These are phyloP conservation scores for Pleurotus giganteus DNA, from an alignment of 768 basidiomycete genomes.

Conservation along the genomic window DNA sequence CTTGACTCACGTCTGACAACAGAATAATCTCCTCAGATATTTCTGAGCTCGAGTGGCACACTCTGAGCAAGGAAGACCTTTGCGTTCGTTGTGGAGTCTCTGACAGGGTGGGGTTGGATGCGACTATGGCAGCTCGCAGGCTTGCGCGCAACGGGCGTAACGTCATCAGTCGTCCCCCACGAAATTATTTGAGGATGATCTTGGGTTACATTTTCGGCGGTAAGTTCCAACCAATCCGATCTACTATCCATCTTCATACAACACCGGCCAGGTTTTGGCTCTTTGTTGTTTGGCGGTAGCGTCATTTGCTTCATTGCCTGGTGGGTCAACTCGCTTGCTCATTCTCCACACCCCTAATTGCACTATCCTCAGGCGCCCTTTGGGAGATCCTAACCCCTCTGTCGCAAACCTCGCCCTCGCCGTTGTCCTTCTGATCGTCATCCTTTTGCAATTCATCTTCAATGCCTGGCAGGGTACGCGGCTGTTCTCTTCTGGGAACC, in stretches of 20 bases:
- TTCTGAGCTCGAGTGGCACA: constrained; percentile 47
- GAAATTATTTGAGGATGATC: constrained; percentile 40
- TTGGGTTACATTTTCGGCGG: constrained; percentile 51
- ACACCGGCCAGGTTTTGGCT: constrained; percentile 38
- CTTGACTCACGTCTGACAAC: not conserved
- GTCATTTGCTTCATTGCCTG: constrained; percentile 56
- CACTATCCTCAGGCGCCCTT: constrained; percentile 45
- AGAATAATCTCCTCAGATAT: constrained; percentile 27
- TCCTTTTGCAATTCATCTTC: constrained; percentile 36
- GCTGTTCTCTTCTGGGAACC: not conserved
- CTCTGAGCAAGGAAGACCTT: constrained; percentile 35
- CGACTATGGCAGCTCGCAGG: constrained; percentile 44
- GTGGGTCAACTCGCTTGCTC: constrained; percentile 18
- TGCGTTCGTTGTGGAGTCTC: constrained; percentile 44
- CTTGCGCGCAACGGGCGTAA: constrained; percentile 46
- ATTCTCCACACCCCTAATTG: constrained; percentile 1
- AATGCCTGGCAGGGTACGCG: constrained; percentile 41
- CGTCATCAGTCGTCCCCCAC: constrained; percentile 46
- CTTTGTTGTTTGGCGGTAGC: constrained; percentile 40
- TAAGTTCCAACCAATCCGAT: not conserved
- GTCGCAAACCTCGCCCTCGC: constrained; percentile 61
- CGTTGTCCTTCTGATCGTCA: constrained; percentile 47
- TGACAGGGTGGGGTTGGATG: constrained; percentile 46
- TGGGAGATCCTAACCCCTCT: constrained; percentile 52
- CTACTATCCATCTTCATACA: not conserved